Evolutionary conservation across 441 rosid species (phyloP), one percentile per base, ranked within the genome.

Genomic region (Arabidopsis hybrid): DNA sequence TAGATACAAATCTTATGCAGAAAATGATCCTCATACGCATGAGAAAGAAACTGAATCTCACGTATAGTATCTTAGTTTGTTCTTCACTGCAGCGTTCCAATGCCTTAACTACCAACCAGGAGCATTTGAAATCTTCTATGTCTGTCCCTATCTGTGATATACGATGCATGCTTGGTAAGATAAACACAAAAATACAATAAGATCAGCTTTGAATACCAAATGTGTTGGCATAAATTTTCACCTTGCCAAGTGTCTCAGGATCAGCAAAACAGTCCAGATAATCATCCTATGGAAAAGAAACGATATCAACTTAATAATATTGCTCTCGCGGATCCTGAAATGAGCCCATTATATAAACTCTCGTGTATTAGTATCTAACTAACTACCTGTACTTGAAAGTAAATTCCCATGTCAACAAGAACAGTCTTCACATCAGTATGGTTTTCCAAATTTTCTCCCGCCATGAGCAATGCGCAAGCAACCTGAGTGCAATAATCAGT

Each of bases 41-140:
- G 26, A 69, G 4, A 60, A 38, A 60, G 60, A 40, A 39, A 26
- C 8, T n/a, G 60, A n/a, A 35, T 66, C 87, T 83, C 83, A 93
- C 97, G 71, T 81, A 31, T 79, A 93, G 60, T 26, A 85, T 46
- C 83, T 84, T 85, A 87, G 86, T 88, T 72, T 93, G 97, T 65
- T 88, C 93, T 73, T 86, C 85, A 9, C 72, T 85, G 83, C 91
- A 83, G 26, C 82, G 81, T 80, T 91, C 96, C 73, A 91, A 80
- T 10, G 96, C 97, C 82, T 86, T 93, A 45, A 91, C 96, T 14
- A 88, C 94, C 88, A 93, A 73, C 96, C 98, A 93, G 8, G 97
- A 89, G 87, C 98, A 91, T 83, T 93, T 93, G 56, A 89, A 91
- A 81, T 91, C 97, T 82, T 89, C 96, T 60, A 91, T 91, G 81